Percentiles rank a stretch among this genome's conserved stretches.
Evolutionary conservation across 169 alveolate genomes (phyloP).

Genomic region (Plasmodium fragile): DNA sequence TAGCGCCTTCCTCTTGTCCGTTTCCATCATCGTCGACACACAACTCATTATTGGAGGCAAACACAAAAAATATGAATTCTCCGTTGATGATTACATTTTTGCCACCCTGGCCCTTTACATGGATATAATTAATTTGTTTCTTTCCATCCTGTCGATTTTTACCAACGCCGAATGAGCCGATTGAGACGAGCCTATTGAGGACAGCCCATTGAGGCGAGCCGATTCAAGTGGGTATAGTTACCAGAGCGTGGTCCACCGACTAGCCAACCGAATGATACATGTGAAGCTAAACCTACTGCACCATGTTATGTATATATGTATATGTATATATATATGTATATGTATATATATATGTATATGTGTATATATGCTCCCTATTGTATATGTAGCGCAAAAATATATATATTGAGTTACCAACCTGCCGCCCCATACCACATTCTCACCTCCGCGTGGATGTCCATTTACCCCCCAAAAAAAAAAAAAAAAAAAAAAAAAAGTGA

Average conservation of each 20-base stretch:
- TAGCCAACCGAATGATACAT: not conserved
- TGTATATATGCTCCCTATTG: not conserved
- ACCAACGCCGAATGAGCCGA: slow-evolving; percentile 47
- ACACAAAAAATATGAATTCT: slow-evolving; percentile 88
- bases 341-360: too few species aligned
- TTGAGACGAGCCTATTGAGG: too few species aligned
- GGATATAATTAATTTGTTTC: slow-evolving; percentile 91
- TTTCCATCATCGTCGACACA: slow-evolving; percentile 91
- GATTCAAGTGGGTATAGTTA: too few species aligned
- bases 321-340: too few species aligned
- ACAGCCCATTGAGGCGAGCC: too few species aligned
- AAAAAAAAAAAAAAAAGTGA: not conserved
- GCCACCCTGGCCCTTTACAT: slow-evolving; percentile 93
- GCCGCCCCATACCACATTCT: not conserved
- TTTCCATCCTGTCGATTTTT: slow-evolving; percentile 83
- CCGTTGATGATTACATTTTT: slow-evolving; percentile 94
- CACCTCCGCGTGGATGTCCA: not conserved
- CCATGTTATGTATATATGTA: not conserved
- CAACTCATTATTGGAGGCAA: slow-evolving; percentile 94
- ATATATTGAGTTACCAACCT: not conserved
- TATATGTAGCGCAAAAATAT: slow-evolving; percentile 9
- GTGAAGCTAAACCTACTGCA: not conserved
- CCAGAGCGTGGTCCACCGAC: not conserved
- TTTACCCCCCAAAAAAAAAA: not conserved
- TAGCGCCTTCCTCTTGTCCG: slow-evolving; percentile 88